Conservation (phyloP, 495 filamentous ascomycete genomes). For the Parathielavia hyrcaniae region DNA sequence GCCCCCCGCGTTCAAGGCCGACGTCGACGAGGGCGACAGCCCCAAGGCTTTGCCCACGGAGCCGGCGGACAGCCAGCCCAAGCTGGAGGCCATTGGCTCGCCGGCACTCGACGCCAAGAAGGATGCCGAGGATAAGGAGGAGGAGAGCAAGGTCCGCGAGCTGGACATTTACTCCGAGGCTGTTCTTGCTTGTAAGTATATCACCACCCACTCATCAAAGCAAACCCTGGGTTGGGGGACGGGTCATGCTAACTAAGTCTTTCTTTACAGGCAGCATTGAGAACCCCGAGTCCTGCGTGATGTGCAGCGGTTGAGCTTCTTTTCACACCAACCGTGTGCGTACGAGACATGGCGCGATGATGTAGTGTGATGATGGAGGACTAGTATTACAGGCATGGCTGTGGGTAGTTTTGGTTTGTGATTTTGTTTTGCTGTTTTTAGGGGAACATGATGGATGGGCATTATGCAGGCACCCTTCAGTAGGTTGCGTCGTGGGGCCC, state of each 20-base stretch:
- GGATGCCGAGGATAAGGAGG: conserved; percentile 52
- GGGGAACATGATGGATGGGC: conserved; percentile 4
- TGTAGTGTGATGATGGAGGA: conserved; percentile 14
- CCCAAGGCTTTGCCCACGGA: conserved; percentile 69
- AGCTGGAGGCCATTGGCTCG: conserved; percentile 53
- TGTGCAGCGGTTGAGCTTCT: conserved; percentile 69
- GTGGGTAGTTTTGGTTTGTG: neutral
- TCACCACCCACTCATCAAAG: neutral
- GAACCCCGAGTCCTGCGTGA: conserved; percentile 80
- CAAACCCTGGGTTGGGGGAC: neutral
- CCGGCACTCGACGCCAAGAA: conserved; percentile 47
- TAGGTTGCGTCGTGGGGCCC: neutral
- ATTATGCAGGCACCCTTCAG: conserved; percentile 7
- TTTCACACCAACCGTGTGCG: neutral
- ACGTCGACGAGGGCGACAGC: conserved; percentile 63
- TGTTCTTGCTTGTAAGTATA: conserved; percentile 70
- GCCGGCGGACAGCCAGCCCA: conserved; percentile 46
- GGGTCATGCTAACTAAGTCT: conserved; percentile 27
- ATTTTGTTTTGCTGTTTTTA: neutral
- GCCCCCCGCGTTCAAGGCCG: conserved; percentile 57
- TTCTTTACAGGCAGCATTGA: conserved; percentile 63
- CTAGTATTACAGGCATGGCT: conserved; percentile 14
- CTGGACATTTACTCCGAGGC: conserved; percentile 89
- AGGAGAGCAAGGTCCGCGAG: conserved; percentile 63
- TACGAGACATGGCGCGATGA: conserved; percentile 10